Evolutionary conservation across 345 rosid genomes (phyloP).

Genomic region (Syzygium aqueum): DNA sequence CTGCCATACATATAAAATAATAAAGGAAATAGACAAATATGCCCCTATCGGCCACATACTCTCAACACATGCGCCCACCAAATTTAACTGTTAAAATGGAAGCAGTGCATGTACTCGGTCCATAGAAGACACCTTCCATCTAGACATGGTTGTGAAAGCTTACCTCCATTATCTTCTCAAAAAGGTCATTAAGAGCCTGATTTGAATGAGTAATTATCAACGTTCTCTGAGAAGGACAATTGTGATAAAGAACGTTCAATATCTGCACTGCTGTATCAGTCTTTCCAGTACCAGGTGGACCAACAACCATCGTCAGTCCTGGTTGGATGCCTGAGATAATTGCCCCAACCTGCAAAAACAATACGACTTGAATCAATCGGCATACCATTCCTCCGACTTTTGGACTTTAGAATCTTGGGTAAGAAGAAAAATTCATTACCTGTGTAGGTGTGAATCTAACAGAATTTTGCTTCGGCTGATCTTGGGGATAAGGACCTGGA

Average conservation of each 20-base stretch:
- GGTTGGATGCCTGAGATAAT: constrained; percentile 97
- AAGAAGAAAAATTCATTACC: constrained; percentile 23
- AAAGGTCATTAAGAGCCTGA: constrained; percentile 97
- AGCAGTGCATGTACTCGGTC: neutral
- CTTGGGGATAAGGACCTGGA: constrained; percentile 99
- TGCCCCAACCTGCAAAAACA: constrained; percentile 72
- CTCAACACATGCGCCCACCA: neutral
- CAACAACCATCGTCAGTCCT: constrained; percentile 96
- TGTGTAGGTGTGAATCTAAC: constrained; percentile 94
- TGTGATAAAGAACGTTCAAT: constrained; percentile 90
- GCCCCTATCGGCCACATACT: too few species aligned
- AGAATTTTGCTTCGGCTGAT: constrained; percentile 92
- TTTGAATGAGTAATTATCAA: constrained; percentile 95
- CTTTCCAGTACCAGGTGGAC: constrained; percentile 99
- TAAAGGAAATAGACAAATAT: too few species aligned
- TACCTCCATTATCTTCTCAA: constrained; percentile 98
- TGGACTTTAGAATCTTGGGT: neutral
- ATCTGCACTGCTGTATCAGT: constrained; percentile 99
- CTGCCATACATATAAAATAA: too few species aligned
- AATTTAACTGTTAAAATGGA: neutral
- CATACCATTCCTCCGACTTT: neutral
- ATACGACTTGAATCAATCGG: neutral
- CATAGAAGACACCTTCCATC: neutral
- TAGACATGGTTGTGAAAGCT: neutral
- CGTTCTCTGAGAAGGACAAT: constrained; percentile 97